phyloP scores from a whole-genome alignment of 495 filamentous ascomycete species.

The Lasiosphaeria hispida region DNA sequence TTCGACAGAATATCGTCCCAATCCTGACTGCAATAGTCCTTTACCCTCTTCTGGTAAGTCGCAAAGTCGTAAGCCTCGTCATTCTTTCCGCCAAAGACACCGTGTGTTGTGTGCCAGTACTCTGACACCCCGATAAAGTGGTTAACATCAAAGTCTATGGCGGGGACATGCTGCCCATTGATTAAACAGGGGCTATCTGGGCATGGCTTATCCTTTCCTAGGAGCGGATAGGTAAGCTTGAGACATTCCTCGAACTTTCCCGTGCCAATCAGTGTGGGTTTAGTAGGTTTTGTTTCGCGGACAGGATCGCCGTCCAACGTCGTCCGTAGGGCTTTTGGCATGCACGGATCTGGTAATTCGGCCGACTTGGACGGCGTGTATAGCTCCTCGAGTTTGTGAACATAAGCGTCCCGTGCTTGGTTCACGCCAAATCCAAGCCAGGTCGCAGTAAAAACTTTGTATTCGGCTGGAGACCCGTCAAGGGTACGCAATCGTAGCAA shows the following conservation, averaged over 20 bases:
- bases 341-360: constrained; percentile 88
- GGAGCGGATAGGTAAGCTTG: constrained; percentile 73
- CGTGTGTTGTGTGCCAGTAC: constrained; percentile 98
- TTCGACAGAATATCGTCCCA: constrained; percentile 73
- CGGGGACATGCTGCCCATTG: constrained; percentile 84
- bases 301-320: constrained; percentile 58
- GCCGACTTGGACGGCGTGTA: constrained; percentile 49
- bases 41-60: constrained; percentile 82
- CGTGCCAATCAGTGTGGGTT: constrained; percentile 65
- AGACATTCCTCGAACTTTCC: constrained; percentile 86
- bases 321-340: constrained; percentile 73
- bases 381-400: constrained; percentile 64
- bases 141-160: constrained; percentile 96
- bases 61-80: constrained; percentile 89
- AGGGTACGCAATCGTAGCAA: constrained; percentile 79
- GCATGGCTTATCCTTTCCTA: constrained; percentile 88
- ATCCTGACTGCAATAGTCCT: constrained; percentile 77
- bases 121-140: constrained; percentile 98
- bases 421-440: constrained; percentile 97
- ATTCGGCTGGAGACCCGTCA: constrained; percentile 71
- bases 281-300: constrained; percentile 24
- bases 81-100: constrained; percentile 79
- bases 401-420: constrained; percentile 78
- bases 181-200: constrained; percentile 81
- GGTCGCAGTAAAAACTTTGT: constrained; percentile 88